These are phyloP conservation scores for Dictyostelium purpureum DNA, from an alignment of 78 protist genomes.

Conservation along the genomic window DNA sequence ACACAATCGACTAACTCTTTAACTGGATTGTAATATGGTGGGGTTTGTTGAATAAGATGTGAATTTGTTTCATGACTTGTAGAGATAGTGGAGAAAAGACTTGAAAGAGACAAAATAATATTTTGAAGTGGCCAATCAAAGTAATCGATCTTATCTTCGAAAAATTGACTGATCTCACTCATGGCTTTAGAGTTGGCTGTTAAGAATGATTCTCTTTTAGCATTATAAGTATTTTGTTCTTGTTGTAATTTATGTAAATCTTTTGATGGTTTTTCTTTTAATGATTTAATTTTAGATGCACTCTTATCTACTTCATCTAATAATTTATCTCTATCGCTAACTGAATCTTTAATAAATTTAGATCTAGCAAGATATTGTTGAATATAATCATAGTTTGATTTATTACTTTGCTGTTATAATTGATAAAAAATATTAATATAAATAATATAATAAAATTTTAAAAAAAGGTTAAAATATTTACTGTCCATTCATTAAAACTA, in stretches of 20 bases:
- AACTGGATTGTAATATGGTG: constrained; percentile 68
- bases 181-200: not conserved
- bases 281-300: constrained; percentile 21
- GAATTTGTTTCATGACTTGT: constrained; percentile 1
- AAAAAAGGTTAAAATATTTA: not conserved
- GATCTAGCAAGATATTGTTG: constrained; percentile 41
- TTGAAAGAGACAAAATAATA: constrained; percentile 16
- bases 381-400: constrained; percentile 36
- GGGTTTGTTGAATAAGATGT: constrained; percentile 8
- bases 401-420: constrained; percentile 9
- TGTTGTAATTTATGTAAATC: constrained; percentile 27
- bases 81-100: constrained; percentile 26
- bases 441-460: not conserved
- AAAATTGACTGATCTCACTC: constrained; percentile 39
- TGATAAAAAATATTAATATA: not conserved
- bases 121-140: constrained; percentile 62
- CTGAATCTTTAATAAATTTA: constrained; percentile 29
- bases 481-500: constrained; percentile 39
- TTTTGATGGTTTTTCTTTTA: constrained; percentile 63
- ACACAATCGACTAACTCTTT: not conserved
- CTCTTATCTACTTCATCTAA: constrained; percentile 36
- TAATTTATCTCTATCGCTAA: constrained; percentile 6
- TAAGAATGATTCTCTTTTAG: constrained; percentile 35
- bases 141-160: constrained; percentile 35
- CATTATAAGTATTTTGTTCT: constrained; percentile 24